Percentiles rank a stretch among this genome's conserved stretches.
Conservation (phyloP, 306 rosid genomes). For the Rosa rugosa region DNA sequence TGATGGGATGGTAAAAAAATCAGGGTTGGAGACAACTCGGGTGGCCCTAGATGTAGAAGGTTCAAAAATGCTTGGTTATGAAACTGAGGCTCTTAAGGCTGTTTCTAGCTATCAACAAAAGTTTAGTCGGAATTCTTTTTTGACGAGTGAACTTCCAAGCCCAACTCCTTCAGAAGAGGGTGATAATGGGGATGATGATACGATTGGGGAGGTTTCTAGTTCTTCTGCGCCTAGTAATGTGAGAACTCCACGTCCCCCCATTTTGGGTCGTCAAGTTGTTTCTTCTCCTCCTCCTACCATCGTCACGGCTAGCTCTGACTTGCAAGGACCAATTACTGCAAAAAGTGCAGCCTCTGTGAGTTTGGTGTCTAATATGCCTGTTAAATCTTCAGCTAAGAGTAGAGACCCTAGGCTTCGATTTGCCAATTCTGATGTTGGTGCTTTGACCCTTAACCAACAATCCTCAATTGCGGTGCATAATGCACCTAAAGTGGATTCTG, state of each 20-base stretch:
- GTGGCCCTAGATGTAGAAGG: slow-evolving; percentile 35
- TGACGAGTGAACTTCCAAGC: slow-evolving; percentile 81
- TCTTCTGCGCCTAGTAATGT: slow-evolving; percentile 34
- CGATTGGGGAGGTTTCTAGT: slow-evolving; percentile 73
- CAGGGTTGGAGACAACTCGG: slow-evolving; percentile 37
- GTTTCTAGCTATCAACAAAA: slow-evolving; percentile 92
- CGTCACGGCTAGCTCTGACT: slow-evolving; percentile 30
- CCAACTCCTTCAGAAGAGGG: slow-evolving; percentile 93
- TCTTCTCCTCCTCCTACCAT: slow-evolving; percentile 42
- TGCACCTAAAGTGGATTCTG: slow-evolving; percentile 52
- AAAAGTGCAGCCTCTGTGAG: slow-evolving; percentile 39
- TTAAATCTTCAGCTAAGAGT: slow-evolving; percentile 63
- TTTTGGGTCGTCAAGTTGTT: slow-evolving; percentile 40
- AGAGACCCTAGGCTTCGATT: slow-evolving; percentile 95
- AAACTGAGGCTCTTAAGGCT: slow-evolving; percentile 86
- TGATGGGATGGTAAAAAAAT: slow-evolving; percentile 40
- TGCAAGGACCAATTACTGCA: slow-evolving; percentile 39
- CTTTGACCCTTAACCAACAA: slow-evolving; percentile 52
- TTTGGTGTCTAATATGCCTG: slow-evolving; percentile 36
- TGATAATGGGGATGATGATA: slow-evolving; percentile 52
- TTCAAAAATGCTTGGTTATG: slow-evolving; percentile 61
- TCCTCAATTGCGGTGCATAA: slow-evolving; percentile 32
- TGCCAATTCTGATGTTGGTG: slow-evolving; percentile 55
- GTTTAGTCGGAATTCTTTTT: slow-evolving; percentile 75
- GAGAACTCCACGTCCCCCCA: slow-evolving; percentile 33